Percentiles rank a stretch among this genome's conserved stretches.
Conservation (phyloP, 2,329 filamentous ascomycete species). For the Aspergillus texensis region DNA sequence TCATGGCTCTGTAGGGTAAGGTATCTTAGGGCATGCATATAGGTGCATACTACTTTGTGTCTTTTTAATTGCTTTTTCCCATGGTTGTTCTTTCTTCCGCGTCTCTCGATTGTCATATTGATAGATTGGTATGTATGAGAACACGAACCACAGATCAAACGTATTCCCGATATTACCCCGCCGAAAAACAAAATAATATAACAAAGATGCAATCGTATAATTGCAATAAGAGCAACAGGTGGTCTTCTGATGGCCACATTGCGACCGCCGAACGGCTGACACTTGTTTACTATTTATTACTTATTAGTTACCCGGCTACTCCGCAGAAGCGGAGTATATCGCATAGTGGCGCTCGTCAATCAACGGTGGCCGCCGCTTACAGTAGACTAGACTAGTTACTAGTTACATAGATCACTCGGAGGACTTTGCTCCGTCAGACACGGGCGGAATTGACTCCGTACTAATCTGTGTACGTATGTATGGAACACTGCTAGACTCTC, state of each 20-base stretch:
- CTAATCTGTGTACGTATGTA: not conserved
- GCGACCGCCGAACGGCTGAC: not conserved
- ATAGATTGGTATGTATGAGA: not conserved
- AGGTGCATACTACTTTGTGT: not conserved
- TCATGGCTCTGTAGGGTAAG: slow-evolving; percentile 6
- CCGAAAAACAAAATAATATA: not conserved
- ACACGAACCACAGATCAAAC: not conserved
- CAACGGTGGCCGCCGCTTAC: not conserved
- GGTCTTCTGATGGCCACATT: not conserved
- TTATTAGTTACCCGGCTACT: not conserved
- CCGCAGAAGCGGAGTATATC: not conserved
- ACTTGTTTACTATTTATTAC: not conserved
- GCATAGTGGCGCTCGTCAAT: not conserved
- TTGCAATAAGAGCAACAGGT: not conserved
- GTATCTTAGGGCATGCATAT: slow-evolving; percentile 3
- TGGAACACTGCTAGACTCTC: not conserved
- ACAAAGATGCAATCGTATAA: not conserved
- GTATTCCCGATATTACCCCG: not conserved
- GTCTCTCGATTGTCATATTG: not conserved
- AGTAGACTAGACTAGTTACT: not conserved
- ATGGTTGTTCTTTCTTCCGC: not conserved
- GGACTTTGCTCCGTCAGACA: slow-evolving; percentile 13
- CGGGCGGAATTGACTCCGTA: not conserved
- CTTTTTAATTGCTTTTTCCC: not conserved
- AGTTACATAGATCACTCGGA: slow-evolving; percentile 11